These are phyloP conservation scores for Orbilia blumenaviensis DNA, from an alignment of 2,329 filamentous ascomycete genomes.

Conservation along the genomic window DNA sequence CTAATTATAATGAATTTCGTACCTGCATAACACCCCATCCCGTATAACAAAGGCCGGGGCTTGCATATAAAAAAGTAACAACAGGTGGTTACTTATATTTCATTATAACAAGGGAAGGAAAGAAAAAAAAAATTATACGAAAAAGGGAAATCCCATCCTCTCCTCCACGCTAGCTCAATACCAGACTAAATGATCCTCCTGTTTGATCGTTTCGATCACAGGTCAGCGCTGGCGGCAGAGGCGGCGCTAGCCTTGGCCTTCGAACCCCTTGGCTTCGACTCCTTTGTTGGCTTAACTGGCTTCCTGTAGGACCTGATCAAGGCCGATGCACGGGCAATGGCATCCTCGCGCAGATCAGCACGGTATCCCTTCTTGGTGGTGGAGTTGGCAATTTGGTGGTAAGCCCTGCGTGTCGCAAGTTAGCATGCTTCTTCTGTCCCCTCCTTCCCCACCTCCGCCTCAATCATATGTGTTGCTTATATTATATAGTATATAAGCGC, in stretches of 20 bases:
- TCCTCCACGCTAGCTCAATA: slow-evolving; percentile 20
- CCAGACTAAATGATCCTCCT: neutral
- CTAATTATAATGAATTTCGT: slow-evolving; percentile 30
- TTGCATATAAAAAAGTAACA: slow-evolving; percentile 35
- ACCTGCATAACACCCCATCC: slow-evolving; percentile 40
- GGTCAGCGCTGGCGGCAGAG: slow-evolving; percentile 31
- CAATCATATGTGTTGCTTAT: slow-evolving; percentile 1
- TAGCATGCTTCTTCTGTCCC: neutral
- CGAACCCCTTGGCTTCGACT: slow-evolving; percentile 46
- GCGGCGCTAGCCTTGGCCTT: slow-evolving; percentile 47
- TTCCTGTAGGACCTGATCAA: slow-evolving; percentile 52
- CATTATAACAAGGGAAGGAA: slow-evolving; percentile 11
- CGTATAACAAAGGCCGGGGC: slow-evolving; percentile 42
- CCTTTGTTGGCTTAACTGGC: slow-evolving; percentile 40
- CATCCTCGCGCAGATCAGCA: slow-evolving; percentile 47
- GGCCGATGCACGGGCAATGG: slow-evolving; percentile 48
- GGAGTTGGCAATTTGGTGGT: slow-evolving; percentile 47
- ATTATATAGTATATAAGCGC: too few relatives aligned
- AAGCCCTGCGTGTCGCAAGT: slow-evolving; percentile 35
- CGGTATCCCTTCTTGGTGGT: slow-evolving; percentile 53
- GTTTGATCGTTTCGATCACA: slow-evolving; percentile 28
- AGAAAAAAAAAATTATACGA: slow-evolving; percentile 1
- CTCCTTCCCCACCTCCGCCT: neutral
- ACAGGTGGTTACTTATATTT: too few relatives aligned
- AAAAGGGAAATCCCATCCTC: too few relatives aligned